Evolutionary conservation across 192 early-diverging fungal species (phyloP).

Genomic region (Phycomyces nitens): DNA sequence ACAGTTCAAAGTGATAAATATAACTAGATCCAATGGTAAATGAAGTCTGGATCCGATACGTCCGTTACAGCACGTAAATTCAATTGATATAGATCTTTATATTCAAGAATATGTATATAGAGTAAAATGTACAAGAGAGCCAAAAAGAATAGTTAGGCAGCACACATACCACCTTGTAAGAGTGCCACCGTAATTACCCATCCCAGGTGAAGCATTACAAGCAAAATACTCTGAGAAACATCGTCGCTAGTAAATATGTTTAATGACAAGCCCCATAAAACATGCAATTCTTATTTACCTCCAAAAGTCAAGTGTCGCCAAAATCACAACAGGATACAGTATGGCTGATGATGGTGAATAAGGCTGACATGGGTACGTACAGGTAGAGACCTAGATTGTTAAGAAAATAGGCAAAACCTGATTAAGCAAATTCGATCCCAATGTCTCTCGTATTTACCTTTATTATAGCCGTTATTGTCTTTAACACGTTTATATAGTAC

Average conservation of each 20-base stretch:
- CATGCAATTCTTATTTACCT: slow-evolving; percentile 28
- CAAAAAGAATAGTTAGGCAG: neutral
- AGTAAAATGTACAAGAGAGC: neutral
- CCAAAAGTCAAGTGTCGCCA: slow-evolving; percentile 41
- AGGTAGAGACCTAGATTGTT: slow-evolving; percentile 31
- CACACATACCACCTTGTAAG: slow-evolving; percentile 11
- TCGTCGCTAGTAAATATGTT: neutral
- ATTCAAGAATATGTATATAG: neutral
- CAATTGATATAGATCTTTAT: too few relatives aligned
- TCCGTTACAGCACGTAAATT: too few relatives aligned
- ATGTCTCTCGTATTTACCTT: slow-evolving; percentile 8
- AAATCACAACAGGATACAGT: slow-evolving; percentile 33
- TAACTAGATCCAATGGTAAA: too few relatives aligned
- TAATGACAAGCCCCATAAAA: neutral
- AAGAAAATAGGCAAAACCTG: neutral
- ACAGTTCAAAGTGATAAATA: too few relatives aligned
- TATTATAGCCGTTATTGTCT: slow-evolving; percentile 7
- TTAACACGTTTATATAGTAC: neutral
- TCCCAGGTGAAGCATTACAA: slow-evolving; percentile 20
- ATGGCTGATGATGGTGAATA: slow-evolving; percentile 23
- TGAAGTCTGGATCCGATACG: too few relatives aligned
- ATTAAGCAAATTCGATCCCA: too few relatives aligned
- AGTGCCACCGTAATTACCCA: slow-evolving; percentile 23
- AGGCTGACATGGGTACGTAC: slow-evolving; percentile 35
- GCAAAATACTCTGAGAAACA: slow-evolving; percentile 15